These are phyloP conservation scores for Globisporangium alternatum DNA, from an alignment of 352 stramenopile genomes.

Conservation along the genomic window DNA sequence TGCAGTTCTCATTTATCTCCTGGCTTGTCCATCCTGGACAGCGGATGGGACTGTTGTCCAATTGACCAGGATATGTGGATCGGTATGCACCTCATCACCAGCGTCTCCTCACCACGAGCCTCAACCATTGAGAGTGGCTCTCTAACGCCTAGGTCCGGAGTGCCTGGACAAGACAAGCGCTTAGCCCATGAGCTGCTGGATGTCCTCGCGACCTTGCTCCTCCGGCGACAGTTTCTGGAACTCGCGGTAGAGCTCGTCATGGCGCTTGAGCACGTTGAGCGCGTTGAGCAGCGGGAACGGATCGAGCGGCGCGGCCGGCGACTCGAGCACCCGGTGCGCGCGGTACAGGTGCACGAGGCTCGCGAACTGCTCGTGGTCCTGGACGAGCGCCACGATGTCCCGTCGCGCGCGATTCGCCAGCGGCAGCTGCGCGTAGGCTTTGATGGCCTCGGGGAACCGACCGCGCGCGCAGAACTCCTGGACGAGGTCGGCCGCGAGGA, in stretches of 20 bases:
- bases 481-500: constrained; percentile 29
- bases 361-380: constrained; percentile 57
- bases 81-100: no score
- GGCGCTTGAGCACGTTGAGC: constrained; percentile 38
- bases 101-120: background rate
- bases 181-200: constrained; percentile 39
- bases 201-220: constrained; percentile 46
- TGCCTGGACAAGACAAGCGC: background rate
- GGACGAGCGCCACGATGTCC: constrained; percentile 34
- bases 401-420: constrained; percentile 27
- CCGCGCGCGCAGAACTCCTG: constrained; percentile 56
- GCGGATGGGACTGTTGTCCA: no score
- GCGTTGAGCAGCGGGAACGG: constrained; percentile 41
- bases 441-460: constrained; percentile 51
- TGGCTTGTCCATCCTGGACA: no score
- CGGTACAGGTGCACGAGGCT: constrained; percentile 46
- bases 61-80: no score
- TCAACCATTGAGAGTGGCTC: background rate
- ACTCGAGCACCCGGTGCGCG: constrained; percentile 30
- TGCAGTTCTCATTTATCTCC: no score
- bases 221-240: constrained; percentile 44
- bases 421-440: constrained; percentile 41
- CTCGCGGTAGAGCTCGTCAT: constrained; percentile 42
- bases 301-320: constrained; percentile 32
- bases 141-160: background rate